Percentiles rank a stretch among this genome's conserved stretches.
These are phyloP conservation scores for Ogataea zsoltii DNA, from an alignment of 805 yeast species.

Conservation along the genomic window DNA sequence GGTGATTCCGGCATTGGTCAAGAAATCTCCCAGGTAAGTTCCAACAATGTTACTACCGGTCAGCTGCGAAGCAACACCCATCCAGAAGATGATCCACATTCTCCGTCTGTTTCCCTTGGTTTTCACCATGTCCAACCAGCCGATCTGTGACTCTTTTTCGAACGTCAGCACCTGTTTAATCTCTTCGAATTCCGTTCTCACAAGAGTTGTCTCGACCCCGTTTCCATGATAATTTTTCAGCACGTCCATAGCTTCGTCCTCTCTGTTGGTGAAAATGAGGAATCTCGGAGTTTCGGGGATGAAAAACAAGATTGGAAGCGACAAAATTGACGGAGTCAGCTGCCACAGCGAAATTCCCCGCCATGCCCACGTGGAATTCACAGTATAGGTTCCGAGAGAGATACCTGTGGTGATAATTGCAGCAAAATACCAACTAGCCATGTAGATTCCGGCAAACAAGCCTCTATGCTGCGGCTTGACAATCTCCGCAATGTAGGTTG, in stretches of 20 bases:
- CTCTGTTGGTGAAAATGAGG: constrained; percentile 28
- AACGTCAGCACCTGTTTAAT: constrained; percentile 24
- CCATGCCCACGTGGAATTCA: constrained; percentile 33
- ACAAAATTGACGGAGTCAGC: constrained; percentile 27
- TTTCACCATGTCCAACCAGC: constrained; percentile 27
- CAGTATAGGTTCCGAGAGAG: constrained; percentile 31
- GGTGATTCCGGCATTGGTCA: constrained; percentile 28
- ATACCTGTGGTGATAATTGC: constrained; percentile 32
- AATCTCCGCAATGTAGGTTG: constrained; percentile 38
- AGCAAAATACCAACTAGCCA: constrained; percentile 33
- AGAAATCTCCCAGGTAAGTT: constrained; percentile 37
- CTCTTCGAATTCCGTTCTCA: constrained; percentile 25
- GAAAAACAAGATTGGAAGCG: constrained; percentile 21
- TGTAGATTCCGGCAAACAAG: constrained; percentile 28
- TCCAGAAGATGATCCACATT: constrained; percentile 29
- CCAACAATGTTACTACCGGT: constrained; percentile 30
- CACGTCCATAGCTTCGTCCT: constrained; percentile 31
- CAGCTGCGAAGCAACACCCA: constrained; percentile 31
- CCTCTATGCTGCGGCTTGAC: constrained; percentile 35
- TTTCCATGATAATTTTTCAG: constrained; percentile 26
- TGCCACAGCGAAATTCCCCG: constrained; percentile 32
- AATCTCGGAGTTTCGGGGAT: constrained; percentile 38
- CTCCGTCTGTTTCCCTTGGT: constrained; percentile 27
- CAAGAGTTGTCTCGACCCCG: constrained; percentile 22
- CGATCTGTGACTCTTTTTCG: constrained; percentile 23